These are phyloP conservation scores for Microdochium bolleyi DNA, from an alignment of 2,329 filamentous ascomycete genomes.

Conservation along the genomic window DNA sequence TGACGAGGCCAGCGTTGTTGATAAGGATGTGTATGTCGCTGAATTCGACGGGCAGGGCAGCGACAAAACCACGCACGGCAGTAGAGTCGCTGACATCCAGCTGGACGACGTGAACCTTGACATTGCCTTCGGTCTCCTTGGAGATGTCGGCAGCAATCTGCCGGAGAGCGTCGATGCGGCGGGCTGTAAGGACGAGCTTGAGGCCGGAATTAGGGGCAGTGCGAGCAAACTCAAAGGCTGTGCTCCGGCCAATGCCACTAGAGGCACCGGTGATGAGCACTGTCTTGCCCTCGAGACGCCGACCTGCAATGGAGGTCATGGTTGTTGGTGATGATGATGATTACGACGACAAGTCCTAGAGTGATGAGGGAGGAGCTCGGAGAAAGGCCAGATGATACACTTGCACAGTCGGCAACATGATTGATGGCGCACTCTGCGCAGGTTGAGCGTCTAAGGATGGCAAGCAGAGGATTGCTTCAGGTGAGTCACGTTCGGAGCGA, in stretches of 20 bases:
- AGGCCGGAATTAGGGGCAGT: conserved; percentile 65
- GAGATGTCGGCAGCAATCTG: conserved; percentile 70
- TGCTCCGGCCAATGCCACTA: conserved; percentile 78
- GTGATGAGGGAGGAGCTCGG: background rate
- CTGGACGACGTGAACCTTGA: conserved; percentile 75
- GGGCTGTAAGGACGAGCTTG: conserved; percentile 79
- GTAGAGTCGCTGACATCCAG: conserved; percentile 78
- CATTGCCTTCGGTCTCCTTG: conserved; percentile 67
- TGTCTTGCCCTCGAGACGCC: conserved; percentile 89
- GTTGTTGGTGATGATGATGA: conserved; percentile 20
- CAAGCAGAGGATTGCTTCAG: background rate
- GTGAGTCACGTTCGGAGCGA: background rate
- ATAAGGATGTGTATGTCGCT: conserved; percentile 80
- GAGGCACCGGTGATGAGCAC: conserved; percentile 87
- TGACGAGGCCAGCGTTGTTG: conserved; percentile 93
- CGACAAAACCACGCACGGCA: conserved; percentile 66
- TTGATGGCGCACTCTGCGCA: background rate
- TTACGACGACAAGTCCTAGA: no score
- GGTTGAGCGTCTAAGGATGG: background rate
- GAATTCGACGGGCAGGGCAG: conserved; percentile 70
- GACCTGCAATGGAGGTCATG: conserved; percentile 56
- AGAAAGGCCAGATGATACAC: background rate
- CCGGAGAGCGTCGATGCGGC: conserved; percentile 70
- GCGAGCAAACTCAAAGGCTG: conserved; percentile 90
- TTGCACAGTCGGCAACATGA: background rate